phyloP scores from a whole-genome alignment of 2,329 filamentous ascomycete genomes.

The Tolypocladium ovalisporum region DNA sequence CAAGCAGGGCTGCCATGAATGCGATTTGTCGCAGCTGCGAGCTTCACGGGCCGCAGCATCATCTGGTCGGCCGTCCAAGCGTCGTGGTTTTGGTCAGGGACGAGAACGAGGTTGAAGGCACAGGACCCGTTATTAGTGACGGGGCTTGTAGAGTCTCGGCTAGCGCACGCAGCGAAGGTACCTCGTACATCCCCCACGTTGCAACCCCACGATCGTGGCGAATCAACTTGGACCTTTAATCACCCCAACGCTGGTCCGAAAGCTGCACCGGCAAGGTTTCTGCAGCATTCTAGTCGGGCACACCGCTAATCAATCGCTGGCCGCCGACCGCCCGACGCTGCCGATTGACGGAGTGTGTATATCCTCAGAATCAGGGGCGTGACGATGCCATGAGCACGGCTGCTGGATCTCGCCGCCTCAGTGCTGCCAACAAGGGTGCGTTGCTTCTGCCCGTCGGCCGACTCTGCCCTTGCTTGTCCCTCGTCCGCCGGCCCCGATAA shows the following conservation, averaged over 20 bases:
- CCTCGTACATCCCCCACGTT: background rate
- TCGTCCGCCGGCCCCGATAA: background rate
- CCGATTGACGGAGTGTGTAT: background rate
- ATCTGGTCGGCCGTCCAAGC: background rate
- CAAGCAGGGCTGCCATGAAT: background rate
- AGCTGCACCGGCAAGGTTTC: background rate
- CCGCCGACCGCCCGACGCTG: background rate
- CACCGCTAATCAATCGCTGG: background rate
- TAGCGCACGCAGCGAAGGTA: background rate
- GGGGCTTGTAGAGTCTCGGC: background rate
- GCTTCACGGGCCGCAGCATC: no score
- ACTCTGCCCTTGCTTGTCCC: background rate
- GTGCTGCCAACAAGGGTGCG: background rate
- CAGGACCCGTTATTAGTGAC: no score
- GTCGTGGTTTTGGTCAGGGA: background rate
- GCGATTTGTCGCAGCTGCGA: background rate
- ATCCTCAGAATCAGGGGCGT: background rate
- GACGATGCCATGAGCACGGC: background rate
- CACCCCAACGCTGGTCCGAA: background rate
- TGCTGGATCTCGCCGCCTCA: background rate
- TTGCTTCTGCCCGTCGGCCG: background rate
- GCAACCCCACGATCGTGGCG: background rate
- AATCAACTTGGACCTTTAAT: slow-evolving; percentile 2
- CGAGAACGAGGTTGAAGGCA: no score
- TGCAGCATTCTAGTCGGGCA: background rate